phyloP scores from a whole-genome alignment of 2,329 filamentous ascomycete species.

The Penicillium sp. region DNA sequence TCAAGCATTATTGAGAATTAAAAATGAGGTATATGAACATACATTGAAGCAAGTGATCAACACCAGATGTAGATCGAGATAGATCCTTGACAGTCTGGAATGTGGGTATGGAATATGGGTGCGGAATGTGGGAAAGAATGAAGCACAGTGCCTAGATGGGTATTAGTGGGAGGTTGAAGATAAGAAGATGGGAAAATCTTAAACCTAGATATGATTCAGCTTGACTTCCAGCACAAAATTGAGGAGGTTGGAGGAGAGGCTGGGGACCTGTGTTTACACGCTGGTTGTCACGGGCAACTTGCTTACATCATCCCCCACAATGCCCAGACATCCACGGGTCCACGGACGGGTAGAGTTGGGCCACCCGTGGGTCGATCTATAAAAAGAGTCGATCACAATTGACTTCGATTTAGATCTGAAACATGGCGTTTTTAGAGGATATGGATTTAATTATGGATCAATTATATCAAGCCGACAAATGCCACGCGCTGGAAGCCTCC shows the following conservation, averaged over 20 bases:
- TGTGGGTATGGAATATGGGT: slow-evolving; percentile 7
- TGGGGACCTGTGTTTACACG: slow-evolving; percentile 33
- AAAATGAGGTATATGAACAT: background rate
- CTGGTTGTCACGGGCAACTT: slow-evolving; percentile 25
- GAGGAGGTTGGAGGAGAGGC: slow-evolving; percentile 41
- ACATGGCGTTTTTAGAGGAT: background rate
- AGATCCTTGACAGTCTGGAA: slow-evolving; percentile 1
- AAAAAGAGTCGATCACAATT: slow-evolving; percentile 12
- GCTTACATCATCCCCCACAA: slow-evolving; percentile 25
- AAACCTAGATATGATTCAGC: slow-evolving; percentile 9
- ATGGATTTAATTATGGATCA: background rate
- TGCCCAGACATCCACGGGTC: background rate
- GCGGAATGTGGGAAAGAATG: background rate
- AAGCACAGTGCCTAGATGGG: slow-evolving; percentile 2
- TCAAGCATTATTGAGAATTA: slow-evolving; percentile 3
- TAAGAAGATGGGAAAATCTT: slow-evolving; percentile 7
- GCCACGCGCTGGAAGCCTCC: background rate
- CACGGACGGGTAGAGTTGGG: background rate
- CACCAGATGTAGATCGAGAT: slow-evolving; percentile 14
- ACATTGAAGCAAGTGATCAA: slow-evolving; percentile 15
- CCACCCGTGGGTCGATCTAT: slow-evolving; percentile 4
- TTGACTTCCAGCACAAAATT: slow-evolving; percentile 23
- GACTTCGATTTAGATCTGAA: background rate
- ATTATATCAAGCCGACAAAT: background rate
- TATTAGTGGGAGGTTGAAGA: slow-evolving; percentile 11